Evolutionary conservation across 2,329 filamentous ascomycete species (phyloP).

Genomic region (Daldinia sp.): DNA sequence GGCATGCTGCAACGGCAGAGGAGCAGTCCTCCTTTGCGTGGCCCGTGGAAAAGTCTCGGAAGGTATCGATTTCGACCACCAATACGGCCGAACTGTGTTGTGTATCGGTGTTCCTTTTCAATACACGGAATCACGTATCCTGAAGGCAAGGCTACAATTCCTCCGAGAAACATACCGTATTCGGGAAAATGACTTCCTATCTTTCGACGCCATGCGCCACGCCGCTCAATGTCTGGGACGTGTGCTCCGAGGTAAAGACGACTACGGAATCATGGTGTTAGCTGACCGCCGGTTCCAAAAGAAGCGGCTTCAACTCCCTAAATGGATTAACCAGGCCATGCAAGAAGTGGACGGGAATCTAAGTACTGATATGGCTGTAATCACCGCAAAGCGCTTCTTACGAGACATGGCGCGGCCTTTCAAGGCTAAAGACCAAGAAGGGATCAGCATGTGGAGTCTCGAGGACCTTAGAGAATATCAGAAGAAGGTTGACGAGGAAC

Average conservation of each 20-base stretch:
- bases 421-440: conserved; percentile 82
- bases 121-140: conserved; percentile 96
- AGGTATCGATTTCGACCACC: conserved; percentile 98
- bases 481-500: conserved; percentile 75
- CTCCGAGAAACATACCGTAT: conserved; percentile 97
- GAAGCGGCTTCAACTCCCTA: conserved; percentile 88
- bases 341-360: conserved; percentile 87
- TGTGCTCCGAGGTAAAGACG: conserved; percentile 94
- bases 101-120: conserved; percentile 98
- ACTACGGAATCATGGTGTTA: conserved; percentile 99
- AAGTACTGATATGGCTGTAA: conserved; percentile 94
- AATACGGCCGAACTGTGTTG: conserved; percentile 93
- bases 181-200: conserved; percentile 95
- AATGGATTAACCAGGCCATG: conserved; percentile 94
- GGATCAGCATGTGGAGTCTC: conserved; percentile 90
- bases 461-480: conserved; percentile 81
- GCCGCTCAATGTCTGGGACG: conserved; percentile 95
- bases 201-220: conserved; percentile 99
- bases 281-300: conserved; percentile 94
- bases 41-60: conserved; percentile 97
- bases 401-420: conserved; percentile 93
- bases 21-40: conserved; percentile 91
- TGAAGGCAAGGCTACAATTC: conserved; percentile 95
- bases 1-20: conserved; percentile 95
- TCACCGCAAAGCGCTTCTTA: conserved; percentile 87